Evolutionary conservation across 176 grass and related monocot species (phyloP).

Genomic region (Neostapfia colusana): DNA sequence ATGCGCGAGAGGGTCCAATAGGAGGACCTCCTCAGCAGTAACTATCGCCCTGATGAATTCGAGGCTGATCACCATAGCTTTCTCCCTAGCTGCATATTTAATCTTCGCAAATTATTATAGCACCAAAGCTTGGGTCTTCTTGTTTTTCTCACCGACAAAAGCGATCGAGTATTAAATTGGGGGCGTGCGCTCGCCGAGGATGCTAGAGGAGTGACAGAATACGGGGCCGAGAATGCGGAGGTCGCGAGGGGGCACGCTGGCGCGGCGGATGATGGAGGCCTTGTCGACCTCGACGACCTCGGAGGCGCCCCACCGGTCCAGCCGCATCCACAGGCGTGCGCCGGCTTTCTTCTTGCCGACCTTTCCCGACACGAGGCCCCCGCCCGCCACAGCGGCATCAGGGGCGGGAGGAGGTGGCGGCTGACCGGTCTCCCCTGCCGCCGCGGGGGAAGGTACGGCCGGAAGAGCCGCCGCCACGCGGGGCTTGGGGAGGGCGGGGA

Average conservation of each 20-base stretch:
- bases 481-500: conserved; percentile 47
- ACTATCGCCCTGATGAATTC: conserved; percentile 85
- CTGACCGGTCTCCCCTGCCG: background rate
- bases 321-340: conserved; percentile 73
- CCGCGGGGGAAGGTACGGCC: background rate
- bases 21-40: conserved; percentile 81
- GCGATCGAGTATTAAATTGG: background rate
- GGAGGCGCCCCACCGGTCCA: conserved; percentile 66
- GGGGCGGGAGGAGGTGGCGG: background rate
- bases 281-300: conserved; percentile 89
- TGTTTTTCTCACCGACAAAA: conserved; percentile 13
- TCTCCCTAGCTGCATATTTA: conserved; percentile 80
- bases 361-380: conserved; percentile 35
- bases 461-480: conserved; percentile 21
- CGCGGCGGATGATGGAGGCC: conserved; percentile 67
- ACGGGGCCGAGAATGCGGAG: conserved; percentile 87
- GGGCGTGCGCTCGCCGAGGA: conserved; percentile 62
- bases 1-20: conserved; percentile 70
- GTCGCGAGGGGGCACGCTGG: conserved; percentile 67
- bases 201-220: conserved; percentile 95
- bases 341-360: conserved; percentile 82
- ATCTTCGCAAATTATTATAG: conserved; percentile 16
- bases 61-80: conserved; percentile 89
- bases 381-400: background rate
- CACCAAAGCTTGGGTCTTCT: background rate